A percentile compares a stretch with the other conserved stretches of the same genome.
Evolutionary conservation across 2,329 filamentous ascomycete species (phyloP).

Genomic region (Colletotrichum tropicicola): DNA sequence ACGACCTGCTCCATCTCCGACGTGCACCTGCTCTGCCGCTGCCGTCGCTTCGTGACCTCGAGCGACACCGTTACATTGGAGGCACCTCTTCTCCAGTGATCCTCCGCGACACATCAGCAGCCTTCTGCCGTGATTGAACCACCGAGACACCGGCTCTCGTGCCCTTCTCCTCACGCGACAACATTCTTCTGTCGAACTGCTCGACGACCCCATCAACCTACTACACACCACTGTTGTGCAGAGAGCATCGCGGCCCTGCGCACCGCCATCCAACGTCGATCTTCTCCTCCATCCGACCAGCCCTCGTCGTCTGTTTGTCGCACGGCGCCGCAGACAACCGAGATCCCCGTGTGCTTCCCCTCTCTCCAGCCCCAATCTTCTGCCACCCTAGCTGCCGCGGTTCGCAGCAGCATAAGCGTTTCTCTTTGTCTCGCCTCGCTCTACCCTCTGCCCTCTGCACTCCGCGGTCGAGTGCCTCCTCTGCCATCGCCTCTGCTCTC

Average conservation of each 20-base stretch:
- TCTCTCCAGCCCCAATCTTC: neutral
- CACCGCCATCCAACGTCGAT: neutral
- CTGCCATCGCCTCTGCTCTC: too few species aligned
- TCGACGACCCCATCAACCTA: neutral
- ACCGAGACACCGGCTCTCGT: constrained; percentile 22
- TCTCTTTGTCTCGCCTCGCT: constrained; percentile 19
- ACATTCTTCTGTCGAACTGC: neutral
- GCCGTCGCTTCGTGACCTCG: neutral
- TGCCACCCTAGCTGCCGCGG: neutral
- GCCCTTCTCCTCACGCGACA: constrained; percentile 25
- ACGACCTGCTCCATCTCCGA: constrained; percentile 31
- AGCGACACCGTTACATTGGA: constrained; percentile 7
- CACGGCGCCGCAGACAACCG: constrained; percentile 27
- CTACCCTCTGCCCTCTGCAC: neutral
- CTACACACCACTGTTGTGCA: neutral
- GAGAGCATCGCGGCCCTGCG: neutral
- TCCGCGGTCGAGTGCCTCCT: constrained; percentile 10
- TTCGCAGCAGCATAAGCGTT: constrained; percentile 15
- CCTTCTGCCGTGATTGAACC: constrained; percentile 29
- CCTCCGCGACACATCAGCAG: constrained; percentile 27
- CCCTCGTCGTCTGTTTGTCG: constrained; percentile 16
- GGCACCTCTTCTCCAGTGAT: constrained; percentile 2
- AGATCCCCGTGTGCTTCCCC: constrained; percentile 22
- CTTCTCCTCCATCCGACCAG: constrained; percentile 12
- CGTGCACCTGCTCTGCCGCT: constrained; percentile 10